These are phyloP conservation scores for Ascochyta pisi DNA, from an alignment of 2,329 filamentous ascomycete species.

Conservation along the genomic window DNA sequence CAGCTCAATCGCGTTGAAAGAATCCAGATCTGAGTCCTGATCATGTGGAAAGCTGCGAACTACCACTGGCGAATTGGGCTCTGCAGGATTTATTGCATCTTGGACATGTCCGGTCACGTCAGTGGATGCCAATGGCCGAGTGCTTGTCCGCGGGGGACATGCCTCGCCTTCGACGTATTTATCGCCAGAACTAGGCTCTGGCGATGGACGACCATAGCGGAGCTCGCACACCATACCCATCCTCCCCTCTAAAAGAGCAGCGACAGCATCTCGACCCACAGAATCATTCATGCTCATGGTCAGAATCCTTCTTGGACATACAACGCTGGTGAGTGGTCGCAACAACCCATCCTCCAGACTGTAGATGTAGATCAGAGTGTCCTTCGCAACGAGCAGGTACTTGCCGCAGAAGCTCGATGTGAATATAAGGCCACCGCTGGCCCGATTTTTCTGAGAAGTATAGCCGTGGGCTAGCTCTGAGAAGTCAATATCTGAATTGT, in stretches of 20 bases:
- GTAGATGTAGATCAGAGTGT: slow-evolving; percentile 65
- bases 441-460: slow-evolving; percentile 15
- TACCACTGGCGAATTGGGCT: slow-evolving; percentile 3
- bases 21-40: slow-evolving; percentile 6
- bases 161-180: slow-evolving; percentile 18
- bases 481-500: slow-evolving; percentile 44
- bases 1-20: slow-evolving; percentile 38
- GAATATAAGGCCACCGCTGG: slow-evolving; percentile 51
- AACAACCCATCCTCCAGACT: slow-evolving; percentile 50
- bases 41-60: neutral
- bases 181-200: slow-evolving; percentile 15
- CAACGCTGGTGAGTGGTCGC: slow-evolving; percentile 59
- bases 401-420: slow-evolving; percentile 64
- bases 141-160: slow-evolving; percentile 11
- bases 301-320: slow-evolving; percentile 64
- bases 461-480: slow-evolving; percentile 39
- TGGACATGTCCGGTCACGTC: slow-evolving; percentile 20
- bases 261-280: slow-evolving; percentile 61
- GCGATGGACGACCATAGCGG: slow-evolving; percentile 13
- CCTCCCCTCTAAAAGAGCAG: slow-evolving; percentile 65
- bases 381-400: slow-evolving; percentile 64
- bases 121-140: slow-evolving; percentile 18
- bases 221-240: slow-evolving; percentile 67
- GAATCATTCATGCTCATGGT: slow-evolving; percentile 70
- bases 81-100: slow-evolving; percentile 7